Percentiles rank a stretch among this genome's conserved stretches.
Conservation (phyloP, 768 basidiomycete species). For the Austroboletus eburneus region DNA sequence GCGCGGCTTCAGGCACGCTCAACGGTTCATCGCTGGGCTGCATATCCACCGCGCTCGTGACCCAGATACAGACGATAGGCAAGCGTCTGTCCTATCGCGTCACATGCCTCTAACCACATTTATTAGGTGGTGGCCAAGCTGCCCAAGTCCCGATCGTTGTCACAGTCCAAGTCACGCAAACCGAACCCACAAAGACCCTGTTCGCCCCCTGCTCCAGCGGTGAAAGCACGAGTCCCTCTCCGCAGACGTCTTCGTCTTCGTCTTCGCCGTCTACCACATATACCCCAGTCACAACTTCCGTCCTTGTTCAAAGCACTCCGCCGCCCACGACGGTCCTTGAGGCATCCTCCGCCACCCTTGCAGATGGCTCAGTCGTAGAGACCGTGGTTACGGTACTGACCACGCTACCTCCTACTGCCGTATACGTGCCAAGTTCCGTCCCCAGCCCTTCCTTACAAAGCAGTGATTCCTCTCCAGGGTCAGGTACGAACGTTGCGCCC, state of each 20-base stretch:
- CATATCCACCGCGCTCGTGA: conserved; percentile 22
- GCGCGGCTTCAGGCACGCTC: conserved; percentile 29
- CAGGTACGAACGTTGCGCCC: conserved; percentile 36
- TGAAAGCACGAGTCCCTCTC: conserved; percentile 11
- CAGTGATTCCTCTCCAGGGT: conserved; percentile 11
- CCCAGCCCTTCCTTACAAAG: conserved; percentile 15
- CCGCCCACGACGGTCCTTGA: conserved; percentile 31
- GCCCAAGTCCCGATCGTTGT: conserved; percentile 41
- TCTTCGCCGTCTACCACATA: conserved; percentile 4
- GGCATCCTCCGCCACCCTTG: conserved; percentile 33
- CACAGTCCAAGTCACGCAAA: conserved; percentile 29
- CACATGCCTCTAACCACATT: conserved; percentile 6
- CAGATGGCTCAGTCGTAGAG: conserved; percentile 39
- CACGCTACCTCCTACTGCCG: conserved; percentile 30
- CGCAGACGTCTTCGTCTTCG: conserved; percentile 9
- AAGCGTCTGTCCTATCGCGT: conserved; percentile 3
- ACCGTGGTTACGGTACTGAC: conserved; percentile 36
- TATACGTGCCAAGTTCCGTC: conserved; percentile 23
- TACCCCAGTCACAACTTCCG: conserved; percentile 17
- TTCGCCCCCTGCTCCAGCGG: conserved; percentile 37
- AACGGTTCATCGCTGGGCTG: conserved; percentile 27
- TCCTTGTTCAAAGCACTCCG: conserved; percentile 29
- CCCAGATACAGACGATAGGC: conserved; percentile 33
- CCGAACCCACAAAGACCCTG: conserved; percentile 36
- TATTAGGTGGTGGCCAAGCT: conserved; percentile 25